These are phyloP conservation scores for Monotropa hypopitys DNA, from an alignment of 179 eudicot species.

Conservation along the genomic window DNA sequence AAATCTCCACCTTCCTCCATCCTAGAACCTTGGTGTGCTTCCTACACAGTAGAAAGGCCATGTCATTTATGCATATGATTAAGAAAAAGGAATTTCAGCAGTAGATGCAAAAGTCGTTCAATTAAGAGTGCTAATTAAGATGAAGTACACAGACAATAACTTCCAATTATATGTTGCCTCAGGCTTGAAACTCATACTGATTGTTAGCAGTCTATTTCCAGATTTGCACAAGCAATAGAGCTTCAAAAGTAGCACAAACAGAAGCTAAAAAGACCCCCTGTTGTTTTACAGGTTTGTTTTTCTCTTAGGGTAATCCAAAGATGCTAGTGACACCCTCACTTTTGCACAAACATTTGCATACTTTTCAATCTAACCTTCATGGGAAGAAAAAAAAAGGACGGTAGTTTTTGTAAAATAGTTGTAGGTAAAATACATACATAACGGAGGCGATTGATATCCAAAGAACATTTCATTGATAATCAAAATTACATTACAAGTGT, in stretches of 20 bases:
- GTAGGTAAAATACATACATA: no score
- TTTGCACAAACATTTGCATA: no score
- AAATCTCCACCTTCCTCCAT: neutral
- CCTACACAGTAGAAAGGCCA: constrained; percentile 2
- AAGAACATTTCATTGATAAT: no score
- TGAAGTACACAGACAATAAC: neutral
- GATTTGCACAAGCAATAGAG: neutral
- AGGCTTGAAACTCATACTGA: neutral
- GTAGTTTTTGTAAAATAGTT: no score
- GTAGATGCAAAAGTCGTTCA: neutral
- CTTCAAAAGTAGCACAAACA: neutral
- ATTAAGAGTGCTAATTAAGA: neutral
- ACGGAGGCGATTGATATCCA: no score
- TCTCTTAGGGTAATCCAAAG: no score
- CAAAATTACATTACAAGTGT: no score
- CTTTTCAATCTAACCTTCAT: no score
- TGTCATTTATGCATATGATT: no score
- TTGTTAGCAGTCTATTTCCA: neutral
- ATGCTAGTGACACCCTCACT: no score
- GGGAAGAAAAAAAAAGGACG: no score
- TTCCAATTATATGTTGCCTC: neutral
- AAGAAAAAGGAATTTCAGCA: neutral
- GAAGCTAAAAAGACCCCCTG: neutral
- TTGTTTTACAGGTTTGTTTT: neutral
- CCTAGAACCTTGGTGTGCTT: neutral